Evolutionary conservation across 2,329 filamentous ascomycete genomes (phyloP).

Genomic region (Colletotrichum sojae): DNA sequence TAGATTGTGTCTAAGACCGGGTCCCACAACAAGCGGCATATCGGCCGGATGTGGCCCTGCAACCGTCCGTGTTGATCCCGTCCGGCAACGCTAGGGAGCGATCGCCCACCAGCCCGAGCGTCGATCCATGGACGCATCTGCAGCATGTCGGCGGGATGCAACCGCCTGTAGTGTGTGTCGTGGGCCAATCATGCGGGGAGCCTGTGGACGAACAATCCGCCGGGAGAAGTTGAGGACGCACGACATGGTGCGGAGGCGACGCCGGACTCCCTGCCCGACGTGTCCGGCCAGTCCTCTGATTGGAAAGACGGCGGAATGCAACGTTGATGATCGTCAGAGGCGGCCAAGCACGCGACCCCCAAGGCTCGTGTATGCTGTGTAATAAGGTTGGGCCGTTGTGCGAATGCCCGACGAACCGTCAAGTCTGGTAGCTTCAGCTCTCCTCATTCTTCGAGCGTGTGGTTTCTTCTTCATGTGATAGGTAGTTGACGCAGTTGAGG

Average conservation of each 20-base stretch:
- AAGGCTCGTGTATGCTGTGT: slow-evolving; percentile 19
- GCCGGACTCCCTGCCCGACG: no score
- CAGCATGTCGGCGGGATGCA: neutral
- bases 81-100: slow-evolving; percentile 11
- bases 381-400: neutral
- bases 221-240: no score
- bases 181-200: no score
- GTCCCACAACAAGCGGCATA: slow-evolving; percentile 1
- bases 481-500: no score
- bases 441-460: no score
- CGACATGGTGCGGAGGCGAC: no score
- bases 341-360: neutral
- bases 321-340: neutral
- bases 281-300: no score
- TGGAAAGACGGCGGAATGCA: neutral
- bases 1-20: slow-evolving; percentile 28
- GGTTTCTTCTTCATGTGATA: no score
- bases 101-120: neutral
- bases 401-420: no score
- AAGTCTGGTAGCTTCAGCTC: no score
- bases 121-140: slow-evolving; percentile 1
- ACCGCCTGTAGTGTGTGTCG: no score
- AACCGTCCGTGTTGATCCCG: slow-evolving; percentile 21
- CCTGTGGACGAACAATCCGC: no score
- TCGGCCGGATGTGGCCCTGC: slow-evolving; percentile 21